Conservation (phyloP, 2,329 filamentous ascomycete genomes). For the Xylaria sp. region DNA sequence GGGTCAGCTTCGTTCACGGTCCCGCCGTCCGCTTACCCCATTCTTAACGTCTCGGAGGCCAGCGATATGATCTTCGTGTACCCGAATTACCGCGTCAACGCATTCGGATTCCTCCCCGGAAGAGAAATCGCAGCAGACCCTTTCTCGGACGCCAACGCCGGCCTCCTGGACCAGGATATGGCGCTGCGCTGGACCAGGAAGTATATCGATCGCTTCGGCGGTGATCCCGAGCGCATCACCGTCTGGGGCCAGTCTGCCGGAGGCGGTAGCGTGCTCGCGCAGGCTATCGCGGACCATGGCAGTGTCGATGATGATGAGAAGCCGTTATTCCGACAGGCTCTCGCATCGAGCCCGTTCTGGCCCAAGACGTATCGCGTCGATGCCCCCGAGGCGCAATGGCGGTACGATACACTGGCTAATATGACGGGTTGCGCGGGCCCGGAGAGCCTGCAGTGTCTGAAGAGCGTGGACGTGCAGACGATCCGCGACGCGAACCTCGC, state of each 20-base stretch:
- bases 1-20: constrained; percentile 65
- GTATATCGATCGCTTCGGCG: constrained; percentile 61
- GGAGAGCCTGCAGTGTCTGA: constrained; percentile 65
- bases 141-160: constrained; percentile 61
- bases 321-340: constrained; percentile 61
- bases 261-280: constrained; percentile 63
- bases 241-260: constrained; percentile 68
- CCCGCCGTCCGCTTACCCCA: constrained; percentile 67
- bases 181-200: constrained; percentile 61
- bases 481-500: constrained; percentile 63
- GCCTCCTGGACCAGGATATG: constrained; percentile 62
- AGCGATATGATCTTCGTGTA: constrained; percentile 61
- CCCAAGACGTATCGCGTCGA: constrained; percentile 67
- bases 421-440: constrained; percentile 60
- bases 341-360: constrained; percentile 66
- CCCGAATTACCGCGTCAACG: constrained; percentile 67
- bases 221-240: constrained; percentile 59
- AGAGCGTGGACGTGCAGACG: constrained; percentile 62
- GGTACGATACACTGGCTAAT: constrained; percentile 60
- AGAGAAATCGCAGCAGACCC: constrained; percentile 35
- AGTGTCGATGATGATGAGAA: constrained; percentile 48
- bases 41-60: constrained; percentile 63
- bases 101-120: constrained; percentile 66
- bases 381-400: constrained; percentile 60
- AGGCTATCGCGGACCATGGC: constrained; percentile 58